Percentiles rank a stretch among this genome's conserved stretches.
phyloP scores from a whole-genome alignment of 2,329 filamentous ascomycete genomes.

The Juglanconis sp. region DNA sequence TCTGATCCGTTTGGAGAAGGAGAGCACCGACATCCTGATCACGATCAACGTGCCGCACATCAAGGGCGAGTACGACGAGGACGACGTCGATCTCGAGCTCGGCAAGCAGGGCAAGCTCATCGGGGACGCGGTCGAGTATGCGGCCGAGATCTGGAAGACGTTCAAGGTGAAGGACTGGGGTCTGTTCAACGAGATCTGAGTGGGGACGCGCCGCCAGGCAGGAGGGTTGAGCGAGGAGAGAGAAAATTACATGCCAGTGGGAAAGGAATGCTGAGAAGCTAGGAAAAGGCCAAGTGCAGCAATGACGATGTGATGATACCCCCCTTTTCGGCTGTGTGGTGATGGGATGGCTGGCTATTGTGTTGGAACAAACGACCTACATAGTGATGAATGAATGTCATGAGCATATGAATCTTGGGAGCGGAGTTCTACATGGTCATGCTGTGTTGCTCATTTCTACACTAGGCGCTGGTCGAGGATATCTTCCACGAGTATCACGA shows the following conservation, averaged over 20 bases:
- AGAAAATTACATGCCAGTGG: background rate
- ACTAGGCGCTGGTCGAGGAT: too few relatives aligned
- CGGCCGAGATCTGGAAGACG: slow-evolving; percentile 63
- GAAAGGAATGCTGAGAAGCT: background rate
- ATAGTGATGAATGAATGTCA: slow-evolving; percentile 6
- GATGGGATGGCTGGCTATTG: background rate
- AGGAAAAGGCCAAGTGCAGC: background rate
- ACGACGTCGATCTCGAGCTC: slow-evolving; percentile 65
- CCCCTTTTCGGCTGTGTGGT: background rate
- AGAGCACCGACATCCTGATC: slow-evolving; percentile 78
- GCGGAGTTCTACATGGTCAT: too few relatives aligned
- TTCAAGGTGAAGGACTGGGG: slow-evolving; percentile 80
- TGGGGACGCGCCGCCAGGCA: background rate
- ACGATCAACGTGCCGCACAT: slow-evolving; percentile 87
- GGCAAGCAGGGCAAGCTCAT: slow-evolving; percentile 66
- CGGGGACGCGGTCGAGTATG: slow-evolving; percentile 66
- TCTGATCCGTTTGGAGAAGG: slow-evolving; percentile 70
- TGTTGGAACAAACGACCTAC: background rate
- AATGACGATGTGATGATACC: slow-evolving; percentile 14
- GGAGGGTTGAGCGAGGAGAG: background rate
- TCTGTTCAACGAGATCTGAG: slow-evolving; percentile 56
- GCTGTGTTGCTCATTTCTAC: too few relatives aligned
- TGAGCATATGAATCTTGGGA: slow-evolving; percentile 3
- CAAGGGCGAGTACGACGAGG: slow-evolving; percentile 68
- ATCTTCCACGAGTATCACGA: background rate